A percentile compares a stretch with the other conserved stretches of the same genome.
Conservation (phyloP, 1,284 basidiomycete genomes). For the Ceratorhiza oryzae-sativae region DNA sequence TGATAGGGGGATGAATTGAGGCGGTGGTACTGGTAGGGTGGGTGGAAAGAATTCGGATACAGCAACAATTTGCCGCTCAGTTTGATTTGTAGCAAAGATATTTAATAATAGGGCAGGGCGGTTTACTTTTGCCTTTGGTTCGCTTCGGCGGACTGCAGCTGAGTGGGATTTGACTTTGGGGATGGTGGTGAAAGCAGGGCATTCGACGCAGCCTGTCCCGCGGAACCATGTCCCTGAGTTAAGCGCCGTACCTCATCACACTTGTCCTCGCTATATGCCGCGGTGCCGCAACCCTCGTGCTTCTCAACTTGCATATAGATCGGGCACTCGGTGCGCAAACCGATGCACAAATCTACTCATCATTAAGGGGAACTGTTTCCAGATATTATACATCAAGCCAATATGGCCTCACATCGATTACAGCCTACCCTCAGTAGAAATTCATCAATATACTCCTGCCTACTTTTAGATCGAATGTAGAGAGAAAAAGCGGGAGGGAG, state of each 20-base stretch:
- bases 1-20: background rate
- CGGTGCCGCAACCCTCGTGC: background rate
- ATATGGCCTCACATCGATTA: conserved; percentile 24
- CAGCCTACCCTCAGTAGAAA: conserved; percentile 29
- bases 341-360: background rate
- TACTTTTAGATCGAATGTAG: background rate
- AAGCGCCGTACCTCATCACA: conserved; percentile 38
- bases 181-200: conserved; percentile 35
- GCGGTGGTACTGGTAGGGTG: background rate
- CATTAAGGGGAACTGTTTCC: too few relatives aligned
- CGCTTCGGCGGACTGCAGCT: background rate
- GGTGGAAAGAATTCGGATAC: background rate
- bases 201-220: conserved; percentile 17
- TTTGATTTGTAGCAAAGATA: background rate
- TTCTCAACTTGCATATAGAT: too few relatives aligned
- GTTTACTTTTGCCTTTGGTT: conserved; percentile 10
- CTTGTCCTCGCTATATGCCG: background rate
- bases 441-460: conserved; percentile 24
- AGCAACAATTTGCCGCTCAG: background rate
- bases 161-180: conserved; percentile 15
- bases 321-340: too few relatives aligned
- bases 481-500: conserved; percentile 9
- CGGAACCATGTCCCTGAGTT: conserved; percentile 38
- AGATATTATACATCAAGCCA: background rate
- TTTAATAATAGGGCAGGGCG: background rate